Evolutionary conservation across 371 early-diverging fungal species (phyloP).

Genomic region (Blastocladiella emersonii): DNA sequence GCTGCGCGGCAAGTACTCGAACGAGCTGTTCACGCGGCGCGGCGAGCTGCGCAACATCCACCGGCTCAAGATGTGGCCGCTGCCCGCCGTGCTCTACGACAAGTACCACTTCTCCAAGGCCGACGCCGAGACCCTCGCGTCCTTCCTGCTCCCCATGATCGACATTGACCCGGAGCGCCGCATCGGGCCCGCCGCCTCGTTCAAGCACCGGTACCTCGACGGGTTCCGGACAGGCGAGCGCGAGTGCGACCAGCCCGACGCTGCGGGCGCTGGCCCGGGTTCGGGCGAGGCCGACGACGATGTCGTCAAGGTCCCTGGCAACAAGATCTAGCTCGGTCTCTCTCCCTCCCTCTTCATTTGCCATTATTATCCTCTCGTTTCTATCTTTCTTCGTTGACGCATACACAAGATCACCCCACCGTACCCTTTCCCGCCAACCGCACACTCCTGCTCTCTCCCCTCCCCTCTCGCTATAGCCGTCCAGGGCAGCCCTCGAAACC

Average conservation of each 20-base stretch:
- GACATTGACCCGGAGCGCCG: conserved; percentile 50
- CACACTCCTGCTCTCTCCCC: too few species aligned
- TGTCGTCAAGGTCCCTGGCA: too few species aligned
- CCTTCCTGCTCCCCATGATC: conserved; percentile 60
- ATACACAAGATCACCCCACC: too few species aligned
- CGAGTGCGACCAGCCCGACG: background rate
- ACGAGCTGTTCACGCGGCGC: conserved; percentile 61
- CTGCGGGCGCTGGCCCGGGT: too few species aligned
- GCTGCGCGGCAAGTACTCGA: conserved; percentile 54
- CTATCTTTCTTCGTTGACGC: too few species aligned
- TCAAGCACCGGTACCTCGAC: conserved; percentile 22
- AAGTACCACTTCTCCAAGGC: conserved; percentile 49
- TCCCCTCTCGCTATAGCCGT: too few species aligned
- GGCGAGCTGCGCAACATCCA: conserved; percentile 73
- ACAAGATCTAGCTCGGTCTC: too few species aligned
- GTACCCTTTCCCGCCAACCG: too few species aligned
- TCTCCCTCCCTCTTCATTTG: too few species aligned
- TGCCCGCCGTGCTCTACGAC: conserved; percentile 67
- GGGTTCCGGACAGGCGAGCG: conserved; percentile 3
- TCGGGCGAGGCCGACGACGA: too few species aligned
- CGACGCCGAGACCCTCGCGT: conserved; percentile 44
- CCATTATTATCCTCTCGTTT: too few species aligned
- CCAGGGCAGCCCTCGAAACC: too few species aligned
- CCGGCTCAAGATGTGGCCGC: conserved; percentile 61
- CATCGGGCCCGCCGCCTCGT: conserved; percentile 35